Base-by-base conservation (phyloP, 179 eudicot genomes). In the Beta corolliflora region DNA sequence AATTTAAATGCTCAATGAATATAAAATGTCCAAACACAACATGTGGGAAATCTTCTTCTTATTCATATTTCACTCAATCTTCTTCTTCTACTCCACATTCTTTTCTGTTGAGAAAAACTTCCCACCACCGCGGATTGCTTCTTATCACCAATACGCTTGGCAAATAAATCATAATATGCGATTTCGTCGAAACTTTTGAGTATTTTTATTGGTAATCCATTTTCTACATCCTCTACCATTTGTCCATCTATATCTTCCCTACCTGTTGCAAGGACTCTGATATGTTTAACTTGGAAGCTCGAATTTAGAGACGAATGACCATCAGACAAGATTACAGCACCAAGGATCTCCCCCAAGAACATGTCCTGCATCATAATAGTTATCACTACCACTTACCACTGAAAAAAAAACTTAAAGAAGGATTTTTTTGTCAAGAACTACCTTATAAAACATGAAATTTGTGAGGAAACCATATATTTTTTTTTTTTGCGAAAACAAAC, bases 281-380 rank as follows among this genome's bases (percentile, higher is more conserved):
- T 50, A 1, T 87, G 81, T 79, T 84, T 89, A 4, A 81, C 83
- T 79, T 80, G 75, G 44, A 84, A 78, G 8, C 13, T 65, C 8
- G 91, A 44, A 50, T 85, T 82, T 21, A 88, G 72, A 75, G 61
- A 53, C 21, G 87, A 82, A 16, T 83, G 50, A 65, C 83, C 85
- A 36, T 84, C 85, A 4, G 87, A 89, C 82, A 93, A 76, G 73
- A 90, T 45, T 53, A 90, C 89, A 41, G 97, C 92, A 31, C 98
- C 98, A 41, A 93, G 88, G 29, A 91, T 87, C 82, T 95, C 98
- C 76, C 98, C 98, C 74, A 92, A 7, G 75, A 91, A 95, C 2
- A 76, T 90, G 50, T 89, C 95, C 98, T 95, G 91, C 85, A 84
- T 59, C 21, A 77, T 31, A 36, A 2, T 0, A 23, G 10, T 12